These are phyloP conservation scores for Hyphodiscus sp. DNA, from an alignment of 2,329 filamentous ascomycete genomes.

Conservation along the genomic window DNA sequence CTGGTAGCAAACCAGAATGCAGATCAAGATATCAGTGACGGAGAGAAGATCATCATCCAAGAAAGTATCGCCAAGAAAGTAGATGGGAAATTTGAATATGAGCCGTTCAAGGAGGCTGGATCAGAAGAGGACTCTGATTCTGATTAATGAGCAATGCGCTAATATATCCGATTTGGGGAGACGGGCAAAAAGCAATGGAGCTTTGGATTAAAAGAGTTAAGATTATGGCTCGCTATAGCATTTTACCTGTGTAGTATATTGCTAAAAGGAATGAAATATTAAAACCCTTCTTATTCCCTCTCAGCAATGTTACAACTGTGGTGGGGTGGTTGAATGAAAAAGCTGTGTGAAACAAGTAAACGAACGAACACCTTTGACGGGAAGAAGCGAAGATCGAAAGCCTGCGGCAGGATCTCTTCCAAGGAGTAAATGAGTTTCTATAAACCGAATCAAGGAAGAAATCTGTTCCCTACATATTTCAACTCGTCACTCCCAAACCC, in stretches of 20 bases:
- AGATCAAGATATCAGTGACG: slow-evolving; percentile 22
- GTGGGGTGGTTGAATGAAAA: not conserved
- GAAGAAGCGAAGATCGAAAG: not conserved
- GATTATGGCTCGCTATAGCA: no score
- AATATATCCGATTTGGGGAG: not conserved
- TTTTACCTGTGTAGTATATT: no score
- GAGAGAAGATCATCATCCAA: slow-evolving; percentile 24
- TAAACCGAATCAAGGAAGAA: not conserved
- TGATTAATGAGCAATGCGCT: slow-evolving; percentile 7
- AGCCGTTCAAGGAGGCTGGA: slow-evolving; percentile 24
- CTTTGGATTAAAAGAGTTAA: no score
- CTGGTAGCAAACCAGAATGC: slow-evolving; percentile 29
- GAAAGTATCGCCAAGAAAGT: slow-evolving; percentile 24
- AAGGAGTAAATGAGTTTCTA: not conserved
- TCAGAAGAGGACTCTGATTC: slow-evolving; percentile 25
- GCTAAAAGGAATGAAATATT: no score
- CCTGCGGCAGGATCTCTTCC: not conserved
- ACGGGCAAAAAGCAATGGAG: no score
- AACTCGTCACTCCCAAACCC: not conserved
- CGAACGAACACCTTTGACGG: not conserved
- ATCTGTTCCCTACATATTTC: not conserved
- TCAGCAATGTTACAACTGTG: no score
- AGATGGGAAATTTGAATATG: slow-evolving; percentile 32
- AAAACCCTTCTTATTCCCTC: no score
- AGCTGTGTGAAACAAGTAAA: not conserved